Conservation (phyloP, 2,329 filamentous ascomycete genomes). For the Epichloe bromicola region DNA sequence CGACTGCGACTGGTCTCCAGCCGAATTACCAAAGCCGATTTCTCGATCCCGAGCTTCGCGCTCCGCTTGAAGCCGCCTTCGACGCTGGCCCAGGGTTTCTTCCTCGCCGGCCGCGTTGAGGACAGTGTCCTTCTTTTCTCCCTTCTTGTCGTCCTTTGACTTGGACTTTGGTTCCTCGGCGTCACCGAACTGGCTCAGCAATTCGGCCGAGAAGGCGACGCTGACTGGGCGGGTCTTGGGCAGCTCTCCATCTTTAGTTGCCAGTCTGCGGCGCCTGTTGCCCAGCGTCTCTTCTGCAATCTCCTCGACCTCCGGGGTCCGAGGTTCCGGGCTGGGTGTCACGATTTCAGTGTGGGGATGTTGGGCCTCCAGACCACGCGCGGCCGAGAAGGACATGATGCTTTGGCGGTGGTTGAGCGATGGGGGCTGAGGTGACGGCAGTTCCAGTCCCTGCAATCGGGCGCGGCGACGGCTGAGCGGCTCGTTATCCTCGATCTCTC, state of each 20-base stretch:
- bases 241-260: conserved; percentile 38
- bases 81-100: conserved; percentile 68
- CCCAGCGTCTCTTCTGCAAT: conserved; percentile 52
- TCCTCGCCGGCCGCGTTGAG: conserved; percentile 33
- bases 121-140: conserved; percentile 29
- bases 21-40: conserved; percentile 27
- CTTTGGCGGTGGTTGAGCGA: conserved; percentile 27
- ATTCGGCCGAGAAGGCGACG: conserved; percentile 53
- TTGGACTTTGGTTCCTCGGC: conserved; percentile 27
- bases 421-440: conserved; percentile 22
- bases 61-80: conserved; percentile 58
- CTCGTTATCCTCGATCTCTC: conserved; percentile 85
- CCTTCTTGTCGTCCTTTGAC: conserved; percentile 13
- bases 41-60: conserved; percentile 49
- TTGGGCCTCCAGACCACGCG: neutral
- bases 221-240: conserved; percentile 47
- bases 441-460: conserved; percentile 53
- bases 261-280: conserved; percentile 51
- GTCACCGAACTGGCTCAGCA: conserved; percentile 51
- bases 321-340: conserved; percentile 11
- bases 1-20: conserved; percentile 9
- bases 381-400: conserved; percentile 27
- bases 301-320: conserved; percentile 41
- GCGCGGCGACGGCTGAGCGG: conserved; percentile 68
- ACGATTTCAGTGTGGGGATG: neutral